Conservation (phyloP, 257 asterid genomes). For the Thymus mandschuricus region DNA sequence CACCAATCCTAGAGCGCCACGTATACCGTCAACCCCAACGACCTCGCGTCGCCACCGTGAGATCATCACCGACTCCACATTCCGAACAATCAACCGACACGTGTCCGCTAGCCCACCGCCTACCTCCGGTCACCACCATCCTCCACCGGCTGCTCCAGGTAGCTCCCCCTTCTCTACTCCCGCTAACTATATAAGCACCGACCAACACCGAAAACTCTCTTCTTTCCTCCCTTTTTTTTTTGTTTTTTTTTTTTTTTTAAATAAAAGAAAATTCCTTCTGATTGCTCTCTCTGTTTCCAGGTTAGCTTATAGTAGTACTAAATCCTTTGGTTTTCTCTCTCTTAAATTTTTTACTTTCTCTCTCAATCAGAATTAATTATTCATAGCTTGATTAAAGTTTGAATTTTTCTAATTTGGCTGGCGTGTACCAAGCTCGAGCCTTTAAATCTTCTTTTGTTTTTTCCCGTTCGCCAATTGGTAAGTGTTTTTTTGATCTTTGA, state of each 20-base stretch:
- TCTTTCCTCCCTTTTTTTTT: background rate
- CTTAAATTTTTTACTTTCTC: background rate
- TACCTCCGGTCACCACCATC: constrained; percentile 42
- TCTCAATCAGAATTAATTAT: background rate
- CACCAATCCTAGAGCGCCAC: constrained; percentile 51
- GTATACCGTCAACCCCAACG: constrained; percentile 33
- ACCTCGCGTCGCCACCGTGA: constrained; percentile 57
- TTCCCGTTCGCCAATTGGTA: background rate
- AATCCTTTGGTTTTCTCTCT: constrained; percentile 1
- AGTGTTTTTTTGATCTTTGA: constrained; percentile 43
- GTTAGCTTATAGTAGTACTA: constrained; percentile 38
- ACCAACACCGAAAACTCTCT: constrained; percentile 26
- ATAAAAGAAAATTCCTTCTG: constrained; percentile 29
- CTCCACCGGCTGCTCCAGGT: constrained; percentile 54
- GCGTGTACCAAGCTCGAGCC: constrained; percentile 19
- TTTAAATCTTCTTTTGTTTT: background rate
- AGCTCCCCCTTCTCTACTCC: constrained; percentile 45
- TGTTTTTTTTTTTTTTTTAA: constrained; percentile 1
- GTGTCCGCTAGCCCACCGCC: constrained; percentile 39
- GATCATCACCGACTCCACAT: constrained; percentile 46
- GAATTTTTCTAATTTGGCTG: constrained; percentile 1
- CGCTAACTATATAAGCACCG: constrained; percentile 65
- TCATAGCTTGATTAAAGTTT: background rate
- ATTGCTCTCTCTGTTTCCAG: constrained; percentile 43
- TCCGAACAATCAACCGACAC: constrained; percentile 37